Evolutionary conservation across 495 filamentous ascomycete species (phyloP), one percentile per base, ranked within the genome.

Genomic region (Achaetomiella virescens): DNA sequence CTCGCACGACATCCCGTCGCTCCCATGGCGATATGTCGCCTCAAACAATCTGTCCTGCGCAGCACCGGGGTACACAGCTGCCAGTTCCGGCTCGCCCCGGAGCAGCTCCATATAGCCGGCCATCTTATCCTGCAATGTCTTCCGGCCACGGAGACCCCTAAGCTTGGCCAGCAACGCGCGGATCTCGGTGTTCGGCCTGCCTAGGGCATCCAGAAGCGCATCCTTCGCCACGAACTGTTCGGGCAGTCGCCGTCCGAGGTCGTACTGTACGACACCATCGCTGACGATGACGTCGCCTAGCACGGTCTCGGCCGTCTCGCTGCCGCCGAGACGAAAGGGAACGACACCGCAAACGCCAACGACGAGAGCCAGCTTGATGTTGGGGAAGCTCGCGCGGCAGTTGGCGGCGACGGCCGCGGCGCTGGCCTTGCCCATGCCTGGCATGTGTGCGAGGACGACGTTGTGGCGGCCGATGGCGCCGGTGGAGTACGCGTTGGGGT

Each of bases 251-350:
- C 62, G 54, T 21, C 72, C 73, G 56, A 70, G 65, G 48, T 71
- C 67, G 50, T 71, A 71, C 53, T 76, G 55, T 12, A 74, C 50
- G 21, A 48, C 44, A 12, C 27, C 48, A 3, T 66, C 67, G 47
- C 72, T 74, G 25, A 78, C 70, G 18, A 77, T 64, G 0, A 77
- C 70, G 55, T 78, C 73, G 9, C 75, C 73, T 2, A 77, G 65
- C 18, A 72, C 48, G 11, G 71, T 56, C 15, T 42, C 42, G 12
- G 29, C 58, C 40, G 6, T 21, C 40, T 11, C 40, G 40, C 5
- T 3, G 7, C 43, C 18, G 15, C 31, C 38, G 29, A 24, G 10
- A 18, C n/a, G 15, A 21, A 48, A 48, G 2, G 65, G 69, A 2
- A 62, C 56, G 10, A 57, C 70, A 2, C 67, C 69, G 41, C 69